These are phyloP conservation scores for Mycosphaerella sp. DNA, from an alignment of 2,329 filamentous ascomycete genomes.

Conservation along the genomic window DNA sequence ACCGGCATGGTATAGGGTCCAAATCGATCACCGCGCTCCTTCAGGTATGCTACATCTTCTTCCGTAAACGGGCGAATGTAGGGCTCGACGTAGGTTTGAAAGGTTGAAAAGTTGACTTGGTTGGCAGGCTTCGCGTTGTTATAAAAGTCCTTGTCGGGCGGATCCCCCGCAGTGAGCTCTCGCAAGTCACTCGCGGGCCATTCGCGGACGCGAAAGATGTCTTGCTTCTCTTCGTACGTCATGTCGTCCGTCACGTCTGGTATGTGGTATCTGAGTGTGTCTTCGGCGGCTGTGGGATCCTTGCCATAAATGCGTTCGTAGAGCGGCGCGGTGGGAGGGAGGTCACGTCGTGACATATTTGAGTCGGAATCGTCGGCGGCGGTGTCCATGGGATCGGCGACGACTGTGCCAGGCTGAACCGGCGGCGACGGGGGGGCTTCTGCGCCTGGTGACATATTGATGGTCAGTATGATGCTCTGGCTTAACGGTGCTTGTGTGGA, in stretches of 20 bases:
- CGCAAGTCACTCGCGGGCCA: conserved; percentile 77
- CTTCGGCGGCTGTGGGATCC: conserved; percentile 82
- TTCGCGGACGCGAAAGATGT: conserved; percentile 78
- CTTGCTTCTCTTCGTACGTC: conserved; percentile 75
- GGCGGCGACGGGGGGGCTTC: conserved; percentile 31
- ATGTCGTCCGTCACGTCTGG: conserved; percentile 66
- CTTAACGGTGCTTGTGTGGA: background rate
- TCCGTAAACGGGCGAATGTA: conserved; percentile 86
- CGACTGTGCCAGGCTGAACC: conserved; percentile 28
- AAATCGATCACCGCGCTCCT: conserved; percentile 75
- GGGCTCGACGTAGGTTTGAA: conserved; percentile 85
- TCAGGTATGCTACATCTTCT: conserved; percentile 87
- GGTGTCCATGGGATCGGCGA: conserved; percentile 49
- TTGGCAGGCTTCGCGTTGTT: conserved; percentile 88
- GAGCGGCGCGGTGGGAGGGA: conserved; percentile 59
- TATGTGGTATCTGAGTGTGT: conserved; percentile 94
- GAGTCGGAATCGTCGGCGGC: conserved; percentile 57
- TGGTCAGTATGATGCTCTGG: conserved; percentile 11
- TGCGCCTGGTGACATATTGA: conserved; percentile 18
- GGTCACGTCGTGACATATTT: conserved; percentile 49
- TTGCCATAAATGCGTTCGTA: conserved; percentile 79
- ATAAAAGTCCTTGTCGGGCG: conserved; percentile 83
- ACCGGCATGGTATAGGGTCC: conserved; percentile 81
- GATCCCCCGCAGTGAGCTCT: conserved; percentile 79
- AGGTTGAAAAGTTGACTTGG: conserved; percentile 89